phyloP scores from a whole-genome alignment of 176 grass and related monocot genomes.

The Oryza longistaminata region DNA sequence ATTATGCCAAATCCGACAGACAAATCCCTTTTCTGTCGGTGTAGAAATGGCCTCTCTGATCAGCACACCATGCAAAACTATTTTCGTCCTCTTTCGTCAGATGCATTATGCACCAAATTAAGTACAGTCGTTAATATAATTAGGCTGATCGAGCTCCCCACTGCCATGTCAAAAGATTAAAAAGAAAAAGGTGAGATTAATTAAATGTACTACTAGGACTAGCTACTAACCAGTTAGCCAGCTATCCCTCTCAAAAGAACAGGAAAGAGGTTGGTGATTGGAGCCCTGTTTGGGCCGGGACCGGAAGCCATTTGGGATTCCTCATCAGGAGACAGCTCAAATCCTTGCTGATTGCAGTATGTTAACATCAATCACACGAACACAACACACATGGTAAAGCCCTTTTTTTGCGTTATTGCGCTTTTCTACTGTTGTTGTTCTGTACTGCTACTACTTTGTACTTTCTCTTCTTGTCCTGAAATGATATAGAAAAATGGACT shows the following conservation, averaged over 20 bases:
- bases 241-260: neutral
- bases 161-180: neutral
- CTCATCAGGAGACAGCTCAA: conserved; percentile 30
- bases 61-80: conserved; percentile 28
- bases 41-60: neutral
- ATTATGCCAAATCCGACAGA: conserved; percentile 25
- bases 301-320: conserved; percentile 32
- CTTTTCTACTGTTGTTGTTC: conserved; percentile 2
- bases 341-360: neutral
- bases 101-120: conserved; percentile 24
- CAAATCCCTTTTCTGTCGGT: conserved; percentile 14
- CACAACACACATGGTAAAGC: neutral
- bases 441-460: neutral
- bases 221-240: neutral
- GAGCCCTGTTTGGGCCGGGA: neutral
- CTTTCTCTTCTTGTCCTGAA: neutral
- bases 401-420: neutral
- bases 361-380: neutral
- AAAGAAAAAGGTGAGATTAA: conserved; percentile 2
- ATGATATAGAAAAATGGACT: neutral
- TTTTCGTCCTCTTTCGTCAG: conserved; percentile 22
- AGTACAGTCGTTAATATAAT: conserved; percentile 20
- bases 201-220: conserved; percentile 10
- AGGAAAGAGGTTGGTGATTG: neutral
- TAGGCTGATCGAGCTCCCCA: neutral